Base-by-base conservation (phyloP, 176 grass and related monocot species). In the Themeda triandra region DNA sequence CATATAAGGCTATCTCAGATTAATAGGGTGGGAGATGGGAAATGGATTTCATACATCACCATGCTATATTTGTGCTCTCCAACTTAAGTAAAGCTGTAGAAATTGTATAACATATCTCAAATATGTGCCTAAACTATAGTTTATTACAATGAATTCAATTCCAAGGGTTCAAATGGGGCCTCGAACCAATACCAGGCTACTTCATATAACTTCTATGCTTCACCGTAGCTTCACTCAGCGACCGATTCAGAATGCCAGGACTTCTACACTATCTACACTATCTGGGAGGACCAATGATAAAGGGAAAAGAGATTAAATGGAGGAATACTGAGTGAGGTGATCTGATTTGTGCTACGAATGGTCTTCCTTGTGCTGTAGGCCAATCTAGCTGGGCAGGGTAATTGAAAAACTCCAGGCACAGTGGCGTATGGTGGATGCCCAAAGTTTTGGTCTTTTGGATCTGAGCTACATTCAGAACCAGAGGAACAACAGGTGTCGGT, bases 391-490 rank as follows among this genome's bases (percentile, higher is more conserved):
- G 23, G 13, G 23, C 21, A 17, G 23, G 33, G 36, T 49, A 63
- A 42, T 53, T n/a, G 13, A 30, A 64, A 64, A 81, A 68, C 6
- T 83, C 66, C 63, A 75, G 71, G 40, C 69, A 76, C 56, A 70
- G 67, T 12, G 6, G 60, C 24, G 23, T 58, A 91, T 19, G 53
- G 76, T 54, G 65, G 53, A 64, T 11, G 82, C 31, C 65, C 70
- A 77, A 84, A 69, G 33, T 73, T 29, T 5, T 68, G 72, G 28
- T 36, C 58, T 73, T 29, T 5, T 68, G 72, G 28, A 45, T 66
- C 41, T 66, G 76, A 30, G 53, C 40, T 10, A 66, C 40, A 73
- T 80, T 80, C 46, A 10, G 70, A 87, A 87, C 25, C 41, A 30
- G 24, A 14, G 51, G 51, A 75, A 73, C 6, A 49, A 15, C 25